These are phyloP conservation scores for Starmerella cellae DNA, from an alignment of 805 yeast genomes.

Conservation along the genomic window DNA sequence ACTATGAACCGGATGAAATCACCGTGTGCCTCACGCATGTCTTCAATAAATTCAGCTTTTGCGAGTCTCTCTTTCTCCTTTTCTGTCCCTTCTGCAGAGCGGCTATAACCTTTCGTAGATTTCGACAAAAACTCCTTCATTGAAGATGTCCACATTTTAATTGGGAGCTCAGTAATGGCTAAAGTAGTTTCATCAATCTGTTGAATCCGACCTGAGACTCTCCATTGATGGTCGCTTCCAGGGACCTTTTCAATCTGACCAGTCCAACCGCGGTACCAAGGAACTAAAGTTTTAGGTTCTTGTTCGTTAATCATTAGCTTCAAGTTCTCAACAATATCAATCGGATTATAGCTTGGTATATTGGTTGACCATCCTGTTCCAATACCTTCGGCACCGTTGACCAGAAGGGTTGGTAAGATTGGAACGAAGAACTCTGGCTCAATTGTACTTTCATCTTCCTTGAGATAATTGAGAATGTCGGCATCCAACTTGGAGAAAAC, in stretches of 20 bases:
- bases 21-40: conserved; percentile 80
- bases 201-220: conserved; percentile 67
- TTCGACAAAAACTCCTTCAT: conserved; percentile 72
- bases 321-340: conserved; percentile 64
- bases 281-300: conserved; percentile 57
- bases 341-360: conserved; percentile 82
- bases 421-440: conserved; percentile 96
- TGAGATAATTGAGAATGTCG: conserved; percentile 61
- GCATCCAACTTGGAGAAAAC: conserved; percentile 72
- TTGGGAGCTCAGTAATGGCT: conserved; percentile 86
- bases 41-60: conserved; percentile 71
- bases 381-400: conserved; percentile 94
- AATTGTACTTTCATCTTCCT: conserved; percentile 85
- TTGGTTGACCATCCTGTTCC: conserved; percentile 98
- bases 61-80: conserved; percentile 22
- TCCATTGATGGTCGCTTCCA: conserved; percentile 46
- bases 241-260: conserved; percentile 55
- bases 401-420: conserved; percentile 84
- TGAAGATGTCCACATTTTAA: conserved; percentile 81
- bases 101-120: conserved; percentile 35
- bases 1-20: conserved; percentile 68
- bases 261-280: conserved; percentile 95
- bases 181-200: conserved; percentile 66
- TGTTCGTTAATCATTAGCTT: conserved; percentile 61
- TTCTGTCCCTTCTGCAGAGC: conserved; percentile 41